phyloP scores from a whole-genome alignment of 2,329 filamentous ascomycete species.

The Capronia americana region DNA sequence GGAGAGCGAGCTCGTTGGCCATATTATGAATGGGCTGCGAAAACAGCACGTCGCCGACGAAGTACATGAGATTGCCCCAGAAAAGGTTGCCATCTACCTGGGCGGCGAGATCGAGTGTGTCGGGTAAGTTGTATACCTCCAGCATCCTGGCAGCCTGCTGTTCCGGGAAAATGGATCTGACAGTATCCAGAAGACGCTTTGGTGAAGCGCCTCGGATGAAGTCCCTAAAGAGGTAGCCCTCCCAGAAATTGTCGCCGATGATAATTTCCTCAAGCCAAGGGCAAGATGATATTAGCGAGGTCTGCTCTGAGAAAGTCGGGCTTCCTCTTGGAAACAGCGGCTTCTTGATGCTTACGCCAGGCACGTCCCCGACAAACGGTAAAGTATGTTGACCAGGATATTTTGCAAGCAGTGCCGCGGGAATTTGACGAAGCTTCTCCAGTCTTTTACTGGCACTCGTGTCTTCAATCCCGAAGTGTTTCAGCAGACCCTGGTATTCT shows the following conservation, averaged over 20 bases:
- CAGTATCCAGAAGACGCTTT: conserved; percentile 48
- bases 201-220: conserved; percentile 46
- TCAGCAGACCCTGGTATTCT: conserved; percentile 52
- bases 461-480: conserved; percentile 20
- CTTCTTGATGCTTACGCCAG: conserved; percentile 9
- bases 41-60: conserved; percentile 37
- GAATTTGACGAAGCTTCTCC: conserved; percentile 43
- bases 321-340: conserved; percentile 29
- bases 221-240: conserved; percentile 33
- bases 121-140: conserved; percentile 30
- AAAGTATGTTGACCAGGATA: conserved; percentile 22
- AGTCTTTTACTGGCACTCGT: conserved; percentile 43
- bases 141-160: not conserved
- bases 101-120: conserved; percentile 20
- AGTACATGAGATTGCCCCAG: conserved; percentile 32
- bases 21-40: conserved; percentile 31
- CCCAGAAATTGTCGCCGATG: conserved; percentile 38
- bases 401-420: conserved; percentile 17
- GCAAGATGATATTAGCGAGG: conserved; percentile 38
- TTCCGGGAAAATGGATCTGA: conserved; percentile 6
- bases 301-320: conserved; percentile 13
- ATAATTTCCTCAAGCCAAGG: conserved; percentile 39
- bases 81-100: conserved; percentile 33
- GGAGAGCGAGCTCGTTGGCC: conserved; percentile 33
- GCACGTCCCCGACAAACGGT: conserved; percentile 18